A percentile compares a stretch with the other conserved stretches of the same genome.
Conservation (phyloP, 495 filamentous ascomycete genomes). For the Cercophora newfieldiana region DNA sequence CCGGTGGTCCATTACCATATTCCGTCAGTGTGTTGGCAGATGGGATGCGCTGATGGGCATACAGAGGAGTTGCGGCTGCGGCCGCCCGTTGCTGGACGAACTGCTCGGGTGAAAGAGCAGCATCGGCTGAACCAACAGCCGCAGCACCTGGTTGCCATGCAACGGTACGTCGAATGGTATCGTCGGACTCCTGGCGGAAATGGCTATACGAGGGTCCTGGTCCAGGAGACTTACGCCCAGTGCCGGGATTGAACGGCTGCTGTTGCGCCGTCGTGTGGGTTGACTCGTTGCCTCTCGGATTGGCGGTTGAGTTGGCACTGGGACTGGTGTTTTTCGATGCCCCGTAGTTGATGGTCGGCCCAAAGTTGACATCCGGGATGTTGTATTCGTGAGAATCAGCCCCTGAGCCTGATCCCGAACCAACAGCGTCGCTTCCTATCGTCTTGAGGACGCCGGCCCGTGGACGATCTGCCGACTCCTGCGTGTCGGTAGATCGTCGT, state of each 20-base stretch:
- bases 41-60: conserved; percentile 59
- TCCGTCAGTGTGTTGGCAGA: conserved; percentile 54
- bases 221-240: conserved; percentile 45
- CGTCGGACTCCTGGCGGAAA: conserved; percentile 46
- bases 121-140: conserved; percentile 38
- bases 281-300: neutral
- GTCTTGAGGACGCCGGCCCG: conserved; percentile 82
- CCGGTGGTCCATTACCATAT: conserved; percentile 47
- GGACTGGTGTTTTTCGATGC: conserved; percentile 25
- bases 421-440: conserved; percentile 58
- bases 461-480: conserved; percentile 63
- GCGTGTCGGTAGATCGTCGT: conserved; percentile 62
- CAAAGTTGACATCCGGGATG: conserved; percentile 83
- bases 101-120: conserved; percentile 63
- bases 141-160: conserved; percentile 76
- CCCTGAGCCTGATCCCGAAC: conserved; percentile 26
- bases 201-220: conserved; percentile 38
- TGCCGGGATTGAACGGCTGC: conserved; percentile 43
- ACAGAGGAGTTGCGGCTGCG: conserved; percentile 43
- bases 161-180: conserved; percentile 59
- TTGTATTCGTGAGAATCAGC: conserved; percentile 35
- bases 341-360: conserved; percentile 73
- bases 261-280: neutral
- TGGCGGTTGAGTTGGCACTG: conserved; percentile 28
- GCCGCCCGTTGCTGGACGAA: conserved; percentile 84